phyloP scores from a whole-genome alignment of 495 filamentous ascomycete genomes.

The Podospora pseudopauciseta region DNA sequence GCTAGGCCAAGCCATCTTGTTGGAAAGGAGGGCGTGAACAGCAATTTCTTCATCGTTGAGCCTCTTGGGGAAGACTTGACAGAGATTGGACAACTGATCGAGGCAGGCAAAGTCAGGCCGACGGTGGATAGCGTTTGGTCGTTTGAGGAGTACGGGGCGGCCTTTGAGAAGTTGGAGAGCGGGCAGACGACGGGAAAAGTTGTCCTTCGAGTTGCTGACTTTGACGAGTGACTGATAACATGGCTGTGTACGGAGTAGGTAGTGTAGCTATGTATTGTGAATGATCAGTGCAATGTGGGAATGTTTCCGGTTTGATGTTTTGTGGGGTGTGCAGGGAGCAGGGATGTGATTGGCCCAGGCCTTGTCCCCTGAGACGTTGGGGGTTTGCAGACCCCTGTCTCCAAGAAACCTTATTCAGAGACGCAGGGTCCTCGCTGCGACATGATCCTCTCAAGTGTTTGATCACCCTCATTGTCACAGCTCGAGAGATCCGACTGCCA shows the following conservation, averaged over 20 bases:
- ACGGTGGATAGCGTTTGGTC: conserved; percentile 58
- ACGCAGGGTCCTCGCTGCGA: conserved; percentile 13
- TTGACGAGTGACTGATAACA: background rate
- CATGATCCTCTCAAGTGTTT: conserved; percentile 23
- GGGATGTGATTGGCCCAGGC: conserved; percentile 16
- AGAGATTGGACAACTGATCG: conserved; percentile 57
- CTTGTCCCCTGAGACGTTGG: conserved; percentile 17
- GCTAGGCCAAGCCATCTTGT: conserved; percentile 36
- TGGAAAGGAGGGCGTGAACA: conserved; percentile 30
- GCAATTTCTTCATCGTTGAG: conserved; percentile 48
- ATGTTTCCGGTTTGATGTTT: conserved; percentile 20
- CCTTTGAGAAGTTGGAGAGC: conserved; percentile 60
- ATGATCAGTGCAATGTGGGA: background rate
- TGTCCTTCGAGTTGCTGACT: conserved; percentile 44
- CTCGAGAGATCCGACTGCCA: background rate
- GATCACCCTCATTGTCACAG: conserved; percentile 28
- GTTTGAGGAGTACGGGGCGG: conserved; percentile 59
- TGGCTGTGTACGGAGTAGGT: background rate
- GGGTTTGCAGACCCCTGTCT: conserved; percentile 1
- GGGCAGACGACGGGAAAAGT: conserved; percentile 67
- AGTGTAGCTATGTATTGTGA: background rate
- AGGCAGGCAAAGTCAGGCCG: conserved; percentile 58
- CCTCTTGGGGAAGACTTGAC: conserved; percentile 60
- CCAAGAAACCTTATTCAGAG: conserved; percentile 8
- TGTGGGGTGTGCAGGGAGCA: conserved; percentile 16